Percentiles rank a stretch among this genome's conserved stretches.
Evolutionary conservation across 2,329 filamentous ascomycete genomes (phyloP).

Genomic region (Sclerotinia glacialis): DNA sequence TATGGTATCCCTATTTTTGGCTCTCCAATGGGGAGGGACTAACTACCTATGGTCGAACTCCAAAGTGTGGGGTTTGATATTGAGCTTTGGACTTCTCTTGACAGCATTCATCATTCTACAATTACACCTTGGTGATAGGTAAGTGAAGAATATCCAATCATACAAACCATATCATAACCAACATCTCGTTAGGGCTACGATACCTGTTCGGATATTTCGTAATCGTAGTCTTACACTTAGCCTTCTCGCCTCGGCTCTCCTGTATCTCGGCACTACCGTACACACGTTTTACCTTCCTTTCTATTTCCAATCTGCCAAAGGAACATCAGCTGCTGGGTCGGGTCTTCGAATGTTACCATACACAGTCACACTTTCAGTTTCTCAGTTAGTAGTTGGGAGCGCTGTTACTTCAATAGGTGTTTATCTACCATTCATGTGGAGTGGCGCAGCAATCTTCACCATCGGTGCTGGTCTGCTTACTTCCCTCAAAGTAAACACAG

Average conservation of each 20-base stretch:
- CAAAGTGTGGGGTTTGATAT: constrained; percentile 41
- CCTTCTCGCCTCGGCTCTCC: background rate
- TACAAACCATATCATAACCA: background rate
- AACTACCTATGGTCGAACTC: constrained; percentile 38
- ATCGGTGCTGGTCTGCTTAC: constrained; percentile 53
- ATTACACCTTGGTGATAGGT: constrained; percentile 27
- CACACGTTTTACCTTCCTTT: constrained; percentile 1
- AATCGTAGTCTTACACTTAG: constrained; percentile 7
- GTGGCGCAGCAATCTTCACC: constrained; percentile 33
- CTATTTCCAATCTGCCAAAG: constrained; percentile 23
- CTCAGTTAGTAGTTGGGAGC: constrained; percentile 14
- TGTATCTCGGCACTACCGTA: background rate
- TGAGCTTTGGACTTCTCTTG: constrained; percentile 36
- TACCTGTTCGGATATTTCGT: background rate
- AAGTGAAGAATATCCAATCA: background rate
- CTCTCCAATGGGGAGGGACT: constrained; percentile 40
- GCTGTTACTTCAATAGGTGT: constrained; percentile 35
- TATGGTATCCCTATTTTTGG: constrained; percentile 39
- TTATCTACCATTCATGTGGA: constrained; percentile 39
- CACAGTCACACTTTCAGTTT: constrained; percentile 18
- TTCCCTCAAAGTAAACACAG: constrained; percentile 43
- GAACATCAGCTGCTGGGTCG: constrained; percentile 23
- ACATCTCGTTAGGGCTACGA: constrained; percentile 5
- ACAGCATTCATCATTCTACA: constrained; percentile 40
- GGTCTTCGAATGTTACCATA: constrained; percentile 34